Percentiles rank a stretch among this genome's conserved stretches.
These are phyloP conservation scores for Chlorociboria aeruginascens DNA, from an alignment of 495 filamentous ascomycete genomes.

Conservation along the genomic window DNA sequence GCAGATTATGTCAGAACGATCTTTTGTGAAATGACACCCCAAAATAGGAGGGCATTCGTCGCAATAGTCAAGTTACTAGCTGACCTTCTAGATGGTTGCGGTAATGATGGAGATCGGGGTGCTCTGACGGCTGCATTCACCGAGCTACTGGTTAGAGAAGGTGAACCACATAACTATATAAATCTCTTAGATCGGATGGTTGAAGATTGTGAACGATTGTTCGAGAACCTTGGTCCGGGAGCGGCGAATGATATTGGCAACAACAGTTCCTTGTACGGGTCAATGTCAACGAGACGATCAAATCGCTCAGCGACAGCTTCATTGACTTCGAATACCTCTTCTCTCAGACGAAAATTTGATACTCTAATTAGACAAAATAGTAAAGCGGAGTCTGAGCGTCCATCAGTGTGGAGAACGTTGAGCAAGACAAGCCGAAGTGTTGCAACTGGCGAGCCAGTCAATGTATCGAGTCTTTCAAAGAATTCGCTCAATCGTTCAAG, in stretches of 20 bases:
- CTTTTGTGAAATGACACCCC: conserved; percentile 71
- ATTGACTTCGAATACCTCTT: conserved; percentile 59
- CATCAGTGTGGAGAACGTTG: conserved; percentile 75
- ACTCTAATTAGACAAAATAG: conserved; percentile 65
- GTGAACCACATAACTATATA: conserved; percentile 71
- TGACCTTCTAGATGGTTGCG: conserved; percentile 85
- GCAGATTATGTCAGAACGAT: conserved; percentile 70
- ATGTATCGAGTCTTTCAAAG: conserved; percentile 47
- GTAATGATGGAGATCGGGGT: conserved; percentile 85
- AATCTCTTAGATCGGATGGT: conserved; percentile 85
- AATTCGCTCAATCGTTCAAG: conserved; percentile 56
- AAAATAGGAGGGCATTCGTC: conserved; percentile 82
- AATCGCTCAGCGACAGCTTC: conserved; percentile 34
- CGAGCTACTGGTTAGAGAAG: conserved; percentile 70
- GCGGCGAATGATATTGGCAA: conserved; percentile 19
- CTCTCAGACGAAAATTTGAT: conserved; percentile 69
- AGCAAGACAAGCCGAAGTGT: conserved; percentile 64
- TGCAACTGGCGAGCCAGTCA: conserved; percentile 38
- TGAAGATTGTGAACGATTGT: conserved; percentile 81
- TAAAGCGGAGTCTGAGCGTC: conserved; percentile 51
- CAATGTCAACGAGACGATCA: conserved; percentile 32
- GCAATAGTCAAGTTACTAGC: conserved; percentile 75
- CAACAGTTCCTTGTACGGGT: conserved; percentile 27
- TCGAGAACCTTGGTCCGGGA: conserved; percentile 53
- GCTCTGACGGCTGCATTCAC: conserved; percentile 84